Conservation (phyloP, 2,329 filamentous ascomycete genomes). For the Myriosclerotinia duriaeana region DNA sequence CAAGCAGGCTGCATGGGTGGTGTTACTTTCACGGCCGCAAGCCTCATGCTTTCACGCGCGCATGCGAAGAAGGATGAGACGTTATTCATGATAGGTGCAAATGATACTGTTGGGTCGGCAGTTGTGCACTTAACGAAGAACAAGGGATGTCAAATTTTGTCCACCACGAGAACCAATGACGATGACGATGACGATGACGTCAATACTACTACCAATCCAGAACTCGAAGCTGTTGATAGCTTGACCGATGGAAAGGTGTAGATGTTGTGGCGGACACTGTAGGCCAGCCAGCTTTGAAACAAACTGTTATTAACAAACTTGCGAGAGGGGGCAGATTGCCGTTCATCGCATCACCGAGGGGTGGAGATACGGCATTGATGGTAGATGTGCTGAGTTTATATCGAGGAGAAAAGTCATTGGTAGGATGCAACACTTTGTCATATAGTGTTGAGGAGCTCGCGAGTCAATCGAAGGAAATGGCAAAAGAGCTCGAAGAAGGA, state of each 20-base stretch:
- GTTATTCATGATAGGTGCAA: slow-evolving; percentile 34
- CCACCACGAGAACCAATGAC: slow-evolving; percentile 27
- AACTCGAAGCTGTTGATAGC: slow-evolving; percentile 25
- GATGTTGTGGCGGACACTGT: slow-evolving; percentile 37
- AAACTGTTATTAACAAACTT: slow-evolving; percentile 29
- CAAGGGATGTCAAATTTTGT: slow-evolving; percentile 30
- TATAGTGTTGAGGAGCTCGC: slow-evolving; percentile 32
- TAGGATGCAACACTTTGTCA: slow-evolving; percentile 33
- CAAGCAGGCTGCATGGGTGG: slow-evolving; percentile 33
- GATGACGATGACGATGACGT: no score
- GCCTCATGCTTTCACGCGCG: slow-evolving; percentile 26
- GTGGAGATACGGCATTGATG: slow-evolving; percentile 28
- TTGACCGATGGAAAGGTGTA: slow-evolving; percentile 31
- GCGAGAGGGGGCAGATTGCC: slow-evolving; percentile 30
- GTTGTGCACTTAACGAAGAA: slow-evolving; percentile 32
- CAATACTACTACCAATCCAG: slow-evolving; percentile 33
- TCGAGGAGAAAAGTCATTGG: slow-evolving; percentile 30
- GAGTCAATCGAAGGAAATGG: slow-evolving; percentile 50
- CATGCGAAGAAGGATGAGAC: slow-evolving; percentile 27
- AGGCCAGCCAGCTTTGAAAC: slow-evolving; percentile 31
- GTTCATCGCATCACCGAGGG: slow-evolving; percentile 34
- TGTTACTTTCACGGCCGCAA: slow-evolving; percentile 36
- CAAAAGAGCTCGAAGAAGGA: slow-evolving; percentile 28
- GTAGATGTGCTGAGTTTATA: slow-evolving; percentile 37
- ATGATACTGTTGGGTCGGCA: slow-evolving; percentile 34